phyloP scores from a whole-genome alignment of 139 green algal species.

The Chlamydomonas incerta region DNA sequence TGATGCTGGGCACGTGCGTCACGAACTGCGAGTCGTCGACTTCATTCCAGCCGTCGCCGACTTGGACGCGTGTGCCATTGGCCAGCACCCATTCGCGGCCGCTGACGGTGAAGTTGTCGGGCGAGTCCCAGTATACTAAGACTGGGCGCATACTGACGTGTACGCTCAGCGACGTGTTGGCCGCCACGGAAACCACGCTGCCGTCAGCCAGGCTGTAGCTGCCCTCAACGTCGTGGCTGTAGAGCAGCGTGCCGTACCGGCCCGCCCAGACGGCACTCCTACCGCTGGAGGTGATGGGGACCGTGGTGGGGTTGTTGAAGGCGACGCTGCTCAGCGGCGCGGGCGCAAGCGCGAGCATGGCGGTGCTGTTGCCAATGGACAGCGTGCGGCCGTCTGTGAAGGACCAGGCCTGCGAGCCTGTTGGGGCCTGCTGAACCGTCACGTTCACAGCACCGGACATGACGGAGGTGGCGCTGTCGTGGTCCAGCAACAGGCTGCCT shows the following conservation, averaged over 20 bases:
- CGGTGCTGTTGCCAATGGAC: not conserved
- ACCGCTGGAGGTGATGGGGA: not conserved
- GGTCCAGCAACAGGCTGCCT: too few relatives aligned
- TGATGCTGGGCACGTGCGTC: not conserved
- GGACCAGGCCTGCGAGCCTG: not conserved
- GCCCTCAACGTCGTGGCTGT: not conserved
- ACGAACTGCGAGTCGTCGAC: not conserved
- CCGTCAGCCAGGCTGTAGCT: not conserved
- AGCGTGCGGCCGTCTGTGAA: not conserved
- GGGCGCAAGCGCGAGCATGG: not conserved
- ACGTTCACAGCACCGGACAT: too few relatives aligned
- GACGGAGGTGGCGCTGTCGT: too few relatives aligned
- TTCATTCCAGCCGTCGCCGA: not conserved
- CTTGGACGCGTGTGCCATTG: not conserved
- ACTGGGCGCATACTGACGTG: not conserved
- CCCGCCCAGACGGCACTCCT: not conserved
- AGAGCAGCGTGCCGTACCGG: not conserved
- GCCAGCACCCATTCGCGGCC: not conserved
- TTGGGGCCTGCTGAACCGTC: too few relatives aligned
- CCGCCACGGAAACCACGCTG: not conserved
- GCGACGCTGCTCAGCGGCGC: not conserved
- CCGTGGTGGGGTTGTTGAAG: not conserved
- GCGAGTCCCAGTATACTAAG: too few relatives aligned
- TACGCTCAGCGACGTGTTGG: not conserved
- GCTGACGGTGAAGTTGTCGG: not conserved